A percentile compares a stretch with the other conserved stretches of the same genome.
phyloP scores from a whole-genome alignment of 176 grass and related monocot genomes.

The Panicum miliaceum region DNA sequence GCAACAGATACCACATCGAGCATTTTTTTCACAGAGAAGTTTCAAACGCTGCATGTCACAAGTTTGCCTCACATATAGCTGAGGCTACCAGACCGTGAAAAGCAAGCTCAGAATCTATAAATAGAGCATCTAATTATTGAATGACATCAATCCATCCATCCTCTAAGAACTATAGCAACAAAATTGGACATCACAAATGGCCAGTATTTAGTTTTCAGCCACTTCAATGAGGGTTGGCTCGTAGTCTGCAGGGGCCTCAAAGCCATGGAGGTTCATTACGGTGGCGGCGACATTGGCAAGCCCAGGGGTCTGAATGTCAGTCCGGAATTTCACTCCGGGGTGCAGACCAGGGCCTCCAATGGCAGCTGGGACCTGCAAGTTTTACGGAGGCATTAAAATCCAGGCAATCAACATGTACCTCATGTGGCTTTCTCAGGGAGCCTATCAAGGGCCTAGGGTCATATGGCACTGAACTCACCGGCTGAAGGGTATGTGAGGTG shows the following conservation, averaged over 20 bases:
- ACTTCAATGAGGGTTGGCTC: slow-evolving; percentile 78
- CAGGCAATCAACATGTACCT: background rate
- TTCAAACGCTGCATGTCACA: background rate
- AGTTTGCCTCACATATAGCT: background rate
- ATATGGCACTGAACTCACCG: slow-evolving; percentile 48
- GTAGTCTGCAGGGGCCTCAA: slow-evolving; percentile 69
- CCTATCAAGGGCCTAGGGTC: background rate
- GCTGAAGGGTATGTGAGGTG: slow-evolving; percentile 87
- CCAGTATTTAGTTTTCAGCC: slow-evolving; percentile 42
- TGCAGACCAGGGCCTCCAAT: slow-evolving; percentile 81
- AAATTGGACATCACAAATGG: background rate
- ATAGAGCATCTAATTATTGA: background rate
- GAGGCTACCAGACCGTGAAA: background rate
- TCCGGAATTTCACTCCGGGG: slow-evolving; percentile 63
- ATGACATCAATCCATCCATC: background rate
- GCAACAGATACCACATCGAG: background rate
- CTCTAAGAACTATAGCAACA: background rate
- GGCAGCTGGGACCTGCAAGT: slow-evolving; percentile 76
- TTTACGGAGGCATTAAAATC: slow-evolving; percentile 5
- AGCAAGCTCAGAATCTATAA: background rate
- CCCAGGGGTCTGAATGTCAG: slow-evolving; percentile 44
- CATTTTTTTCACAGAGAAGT: background rate
- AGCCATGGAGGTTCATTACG: slow-evolving; percentile 88
- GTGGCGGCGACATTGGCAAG: slow-evolving; percentile 84
- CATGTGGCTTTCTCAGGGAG: background rate